Evolutionary conservation across 2,329 filamentous ascomycete genomes (phyloP).

Genomic region (Trichocomaceae sp.): DNA sequence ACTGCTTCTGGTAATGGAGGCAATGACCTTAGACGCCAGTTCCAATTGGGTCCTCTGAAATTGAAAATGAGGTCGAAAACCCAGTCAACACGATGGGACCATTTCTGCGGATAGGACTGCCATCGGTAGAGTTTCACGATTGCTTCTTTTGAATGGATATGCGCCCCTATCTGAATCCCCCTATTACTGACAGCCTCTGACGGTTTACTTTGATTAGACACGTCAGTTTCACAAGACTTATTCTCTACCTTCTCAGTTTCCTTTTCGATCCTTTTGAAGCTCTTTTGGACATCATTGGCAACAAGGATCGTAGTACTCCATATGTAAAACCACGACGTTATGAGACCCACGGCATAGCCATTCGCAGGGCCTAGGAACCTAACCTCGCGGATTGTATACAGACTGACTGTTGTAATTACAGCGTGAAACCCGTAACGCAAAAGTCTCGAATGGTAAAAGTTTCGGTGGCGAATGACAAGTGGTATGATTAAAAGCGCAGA

Average conservation of each 20-base stretch:
- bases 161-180: too few species aligned
- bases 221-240: neutral
- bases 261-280: slow-evolving; percentile 52
- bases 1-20: slow-evolving; percentile 27
- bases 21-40: slow-evolving; percentile 48
- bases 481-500: slow-evolving; percentile 40
- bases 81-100: slow-evolving; percentile 53
- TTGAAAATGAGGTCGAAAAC: slow-evolving; percentile 50
- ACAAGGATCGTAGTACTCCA: slow-evolving; percentile 50
- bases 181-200: neutral
- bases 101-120: slow-evolving; percentile 48
- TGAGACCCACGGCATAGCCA: slow-evolving; percentile 50
- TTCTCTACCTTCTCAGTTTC: neutral
- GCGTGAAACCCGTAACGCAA: slow-evolving; percentile 43
- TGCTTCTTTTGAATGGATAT: neutral
- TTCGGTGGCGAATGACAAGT: slow-evolving; percentile 45
- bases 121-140: slow-evolving; percentile 38
- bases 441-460: slow-evolving; percentile 24
- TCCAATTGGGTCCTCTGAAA: slow-evolving; percentile 57
- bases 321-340: slow-evolving; percentile 49
- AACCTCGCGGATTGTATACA: slow-evolving; percentile 39
- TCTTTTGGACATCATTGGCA: slow-evolving; percentile 49
- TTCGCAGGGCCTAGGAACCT: slow-evolving; percentile 46
- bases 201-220: neutral
- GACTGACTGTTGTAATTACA: slow-evolving; percentile 37